These are phyloP conservation scores for Elasticomyces elasticus DNA, from an alignment of 495 filamentous ascomycete species.

Conservation along the genomic window DNA sequence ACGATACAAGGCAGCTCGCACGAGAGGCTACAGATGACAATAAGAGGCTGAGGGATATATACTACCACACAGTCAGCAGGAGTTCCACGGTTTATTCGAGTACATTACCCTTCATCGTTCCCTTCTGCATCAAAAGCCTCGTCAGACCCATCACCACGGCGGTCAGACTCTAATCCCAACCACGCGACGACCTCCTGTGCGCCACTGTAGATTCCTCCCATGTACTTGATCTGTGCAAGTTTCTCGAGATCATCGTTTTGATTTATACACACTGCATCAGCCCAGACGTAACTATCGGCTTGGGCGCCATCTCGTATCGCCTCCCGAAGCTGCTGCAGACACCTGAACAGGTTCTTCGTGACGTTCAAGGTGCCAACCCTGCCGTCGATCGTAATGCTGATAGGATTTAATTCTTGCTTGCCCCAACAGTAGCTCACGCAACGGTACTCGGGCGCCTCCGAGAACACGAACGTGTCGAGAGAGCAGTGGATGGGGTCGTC, in stretches of 20 bases:
- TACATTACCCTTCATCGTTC: not conserved
- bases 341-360: not conserved
- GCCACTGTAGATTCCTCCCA: not conserved
- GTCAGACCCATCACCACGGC: not conserved
- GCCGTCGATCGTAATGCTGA: not conserved
- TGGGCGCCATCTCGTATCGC: not conserved
- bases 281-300: not conserved
- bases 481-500: not conserved
- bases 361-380: not conserved
- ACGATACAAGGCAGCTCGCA: no score
- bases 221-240: not conserved
- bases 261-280: not conserved
- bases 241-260: not conserved
- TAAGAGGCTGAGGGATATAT: no score
- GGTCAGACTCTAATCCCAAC: not conserved
- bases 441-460: not conserved
- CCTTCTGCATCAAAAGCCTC: not conserved
- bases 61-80: no score
- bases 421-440: not conserved
- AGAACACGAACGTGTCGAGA: not conserved
- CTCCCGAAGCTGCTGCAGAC: not conserved
- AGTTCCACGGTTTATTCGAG: no score
- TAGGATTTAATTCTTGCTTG: not conserved
- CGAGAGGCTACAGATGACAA: no score
- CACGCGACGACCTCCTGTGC: not conserved